Base-by-base conservation (phyloP, 495 filamentous ascomycete genomes). In the Aspergillus saccharolyticus region DNA sequence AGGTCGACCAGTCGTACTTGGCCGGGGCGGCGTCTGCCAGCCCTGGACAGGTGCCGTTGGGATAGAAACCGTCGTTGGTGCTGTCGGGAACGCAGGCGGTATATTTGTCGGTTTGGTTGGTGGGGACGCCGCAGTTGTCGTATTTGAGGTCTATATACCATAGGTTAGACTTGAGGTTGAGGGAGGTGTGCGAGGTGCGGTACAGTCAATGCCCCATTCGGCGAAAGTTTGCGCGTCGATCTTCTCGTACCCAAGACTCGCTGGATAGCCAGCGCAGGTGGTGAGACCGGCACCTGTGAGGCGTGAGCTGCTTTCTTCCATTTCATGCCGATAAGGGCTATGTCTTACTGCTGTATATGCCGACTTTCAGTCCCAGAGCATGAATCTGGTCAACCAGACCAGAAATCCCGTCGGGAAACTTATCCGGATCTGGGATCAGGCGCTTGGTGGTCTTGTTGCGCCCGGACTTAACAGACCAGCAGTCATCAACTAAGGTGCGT, bases 121-220 rank as follows among this genome's bases (percentile, higher is more conserved):
- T 56, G 47, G 77, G 76, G 22, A 78, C 72, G 45, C 74, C 70
- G 69, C 87, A 89, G 70, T 88, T 89, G 67, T 90, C 87, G 58
- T 89, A 89, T 70, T 90, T 89, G 30, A 87, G 70, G 57, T 88
- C 78, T 80, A 39, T n/a, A 21, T n/a, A n/a, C n/a, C n/a, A n/a
- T n/a, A n/a, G n/a, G n/a, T n/a, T n/a, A n/a, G n/a, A n/a, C n/a
- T n/a, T 56, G 16, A 46, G 51, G 59, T 48, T 21, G 4, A 19
- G 17, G 20, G 52, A 18, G 17, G 2, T 28, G 22, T 43, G n/a
- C n/a, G n/a, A 39, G 33, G 33, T 10, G 33, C 33, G 7, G 7
- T 62, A 75, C 71, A 88, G 64, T 88, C 85, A 42, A 89, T 78
- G 0, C 81, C 84, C 85, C 86, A 89, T 15, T 77, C 75, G 1